Conservation (phyloP, 208 protist species). For the Entamoeba invadens region DNA sequence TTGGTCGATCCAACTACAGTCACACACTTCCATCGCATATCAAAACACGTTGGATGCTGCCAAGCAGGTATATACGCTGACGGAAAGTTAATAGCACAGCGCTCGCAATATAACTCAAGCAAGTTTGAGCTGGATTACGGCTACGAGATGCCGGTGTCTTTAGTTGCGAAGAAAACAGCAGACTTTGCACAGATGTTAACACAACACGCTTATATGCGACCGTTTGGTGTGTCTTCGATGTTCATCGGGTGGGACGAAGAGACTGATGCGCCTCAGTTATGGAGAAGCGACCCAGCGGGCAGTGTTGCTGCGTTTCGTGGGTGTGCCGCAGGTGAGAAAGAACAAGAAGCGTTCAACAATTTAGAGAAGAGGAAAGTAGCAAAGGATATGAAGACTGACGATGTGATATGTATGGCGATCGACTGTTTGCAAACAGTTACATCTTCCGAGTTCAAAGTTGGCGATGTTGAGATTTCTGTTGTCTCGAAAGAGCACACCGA, state of each 20-base stretch:
- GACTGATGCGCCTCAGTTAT: not conserved
- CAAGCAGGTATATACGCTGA: not conserved
- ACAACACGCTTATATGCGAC: slow-evolving; percentile 5
- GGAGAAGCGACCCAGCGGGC: slow-evolving; percentile 8
- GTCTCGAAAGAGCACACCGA: not conserved
- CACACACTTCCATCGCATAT: not conserved
- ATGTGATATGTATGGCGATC: no score
- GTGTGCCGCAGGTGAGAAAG: not conserved
- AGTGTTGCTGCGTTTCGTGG: not conserved
- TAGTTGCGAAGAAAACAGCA: not conserved
- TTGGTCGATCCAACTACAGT: slow-evolving; percentile 1
- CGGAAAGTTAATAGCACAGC: not conserved
- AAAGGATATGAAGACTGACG: not conserved
- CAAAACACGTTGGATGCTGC: not conserved
- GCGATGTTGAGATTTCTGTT: not conserved
- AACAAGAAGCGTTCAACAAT: slow-evolving; percentile 2
- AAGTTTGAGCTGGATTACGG: not conserved
- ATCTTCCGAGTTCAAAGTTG: not conserved
- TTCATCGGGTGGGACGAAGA: slow-evolving; percentile 1
- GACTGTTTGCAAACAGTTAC: not conserved
- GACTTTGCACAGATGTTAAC: slow-evolving; percentile 1
- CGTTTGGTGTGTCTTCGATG: slow-evolving; percentile 6
- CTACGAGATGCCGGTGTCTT: not conserved
- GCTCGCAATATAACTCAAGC: not conserved
- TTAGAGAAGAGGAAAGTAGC: slow-evolving; percentile 5